A percentile compares a stretch with the other conserved stretches of the same genome.
These are phyloP conservation scores for Lyophyllum semitale DNA, from an alignment of 768 basidiomycete genomes.

Conservation along the genomic window DNA sequence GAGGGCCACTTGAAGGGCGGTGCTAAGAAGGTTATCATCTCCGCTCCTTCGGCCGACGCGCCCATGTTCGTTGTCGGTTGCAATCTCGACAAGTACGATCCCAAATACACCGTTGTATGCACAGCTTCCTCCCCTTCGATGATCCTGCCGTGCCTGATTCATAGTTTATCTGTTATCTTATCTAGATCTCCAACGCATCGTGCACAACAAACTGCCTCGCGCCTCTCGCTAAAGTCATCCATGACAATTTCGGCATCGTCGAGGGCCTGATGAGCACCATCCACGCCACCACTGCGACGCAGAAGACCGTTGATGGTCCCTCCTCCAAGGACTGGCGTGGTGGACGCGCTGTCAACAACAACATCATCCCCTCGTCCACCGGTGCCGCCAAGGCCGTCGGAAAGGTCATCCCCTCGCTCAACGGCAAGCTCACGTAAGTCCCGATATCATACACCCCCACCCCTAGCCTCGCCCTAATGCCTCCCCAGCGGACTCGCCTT, in stretches of 20 bases:
- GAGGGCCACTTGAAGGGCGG: constrained; percentile 94
- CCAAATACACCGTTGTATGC: constrained; percentile 83
- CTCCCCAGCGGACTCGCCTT: constrained; percentile 80
- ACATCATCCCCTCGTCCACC: constrained; percentile 99
- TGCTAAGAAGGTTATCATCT: constrained; percentile 99
- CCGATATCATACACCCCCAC: neutral
- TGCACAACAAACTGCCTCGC: constrained; percentile 99
- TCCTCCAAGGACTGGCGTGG: constrained; percentile 98
- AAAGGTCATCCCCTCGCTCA: constrained; percentile 94
- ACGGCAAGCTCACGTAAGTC: constrained; percentile 95
- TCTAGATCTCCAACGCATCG: constrained; percentile 93
- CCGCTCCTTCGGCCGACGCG: constrained; percentile 95
- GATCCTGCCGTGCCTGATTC: constrained; percentile 4
- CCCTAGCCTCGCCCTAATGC: neutral
- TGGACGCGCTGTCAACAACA: constrained; percentile 93
- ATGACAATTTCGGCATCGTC: constrained; percentile 95
- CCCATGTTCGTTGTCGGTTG: constrained; percentile 96
- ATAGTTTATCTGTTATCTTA: neutral
- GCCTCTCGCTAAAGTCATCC: constrained; percentile 96
- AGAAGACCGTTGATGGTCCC: constrained; percentile 94
- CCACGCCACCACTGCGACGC: constrained; percentile 94
- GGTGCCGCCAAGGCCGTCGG: constrained; percentile 99
- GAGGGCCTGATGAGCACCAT: constrained; percentile 99
- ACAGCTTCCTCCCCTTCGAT: constrained; percentile 12
- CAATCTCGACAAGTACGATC: constrained; percentile 91